Base-by-base conservation (phyloP, 306 rosid species). In the Gynostemma pentaphyllum region DNA sequence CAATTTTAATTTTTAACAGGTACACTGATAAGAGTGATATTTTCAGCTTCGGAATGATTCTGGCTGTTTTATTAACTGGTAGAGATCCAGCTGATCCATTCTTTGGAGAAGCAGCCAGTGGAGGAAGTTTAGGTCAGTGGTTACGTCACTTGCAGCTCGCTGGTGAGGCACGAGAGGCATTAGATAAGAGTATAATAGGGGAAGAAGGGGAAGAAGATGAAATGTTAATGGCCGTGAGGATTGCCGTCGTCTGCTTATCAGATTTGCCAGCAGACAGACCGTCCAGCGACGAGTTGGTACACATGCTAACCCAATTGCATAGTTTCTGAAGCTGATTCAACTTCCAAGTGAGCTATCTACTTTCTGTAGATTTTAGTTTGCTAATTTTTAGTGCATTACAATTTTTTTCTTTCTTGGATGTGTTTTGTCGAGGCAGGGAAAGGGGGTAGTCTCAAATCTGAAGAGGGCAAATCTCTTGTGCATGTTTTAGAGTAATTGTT, bases 231-330 rank as follows among this genome's bases (percentile, higher is more conserved):
- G 99, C 95, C 14, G 81, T 92, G 70, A 80, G 94, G 72, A 89
- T 92, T 29, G 95, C 96, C 18, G 88, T 94, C 1, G 99, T 86
- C 1, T 92, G 99, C 77, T 71, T 92, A 12, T 92, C 99, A 18
- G 96, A 88, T 70, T 69, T 68, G 84, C 90, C 99, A 49, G 85
- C 90, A 4, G 94, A 92, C 18, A 77, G 99, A 55, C 99, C 99
- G 68, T 92, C 96, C 2, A 92, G 99, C 70, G 99, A 92, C 57
- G 99, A 92, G 62, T 96, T 92, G 71, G 99, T 88, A 74, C 99
- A 88, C 83, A 79, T 92, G 95, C 87, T 92, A 74, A 92, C 99
- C 71, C 99, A 92, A 77, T 75, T 92, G 77, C 86, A 92, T 85
- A 92, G 99, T 72, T 92, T 92, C 76, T 92, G 79, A 83, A 71